Evolutionary conservation across 192 early-diverging fungal species (phyloP).

Genomic region (Coemansia sp.): DNA sequence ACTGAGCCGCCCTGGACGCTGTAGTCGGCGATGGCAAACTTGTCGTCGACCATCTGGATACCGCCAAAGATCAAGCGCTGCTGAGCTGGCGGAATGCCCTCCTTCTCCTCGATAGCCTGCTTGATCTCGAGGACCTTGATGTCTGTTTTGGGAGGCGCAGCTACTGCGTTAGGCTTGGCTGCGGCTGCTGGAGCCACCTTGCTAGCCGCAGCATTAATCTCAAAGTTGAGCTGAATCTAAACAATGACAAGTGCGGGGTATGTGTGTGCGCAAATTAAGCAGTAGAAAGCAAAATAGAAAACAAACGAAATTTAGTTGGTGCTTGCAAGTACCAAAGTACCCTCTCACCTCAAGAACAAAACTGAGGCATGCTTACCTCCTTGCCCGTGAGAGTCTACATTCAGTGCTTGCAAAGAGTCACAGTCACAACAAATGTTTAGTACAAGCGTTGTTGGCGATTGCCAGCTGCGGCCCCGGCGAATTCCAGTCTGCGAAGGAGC

Average conservation of each 20-base stretch:
- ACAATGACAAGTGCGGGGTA: not conserved
- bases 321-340: too few species aligned
- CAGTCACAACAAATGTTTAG: not conserved
- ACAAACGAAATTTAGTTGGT: too few species aligned
- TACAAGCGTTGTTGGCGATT: too few species aligned
- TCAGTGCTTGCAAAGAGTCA: constrained; percentile 4
- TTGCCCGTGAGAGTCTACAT: constrained; percentile 85
- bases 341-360: too few species aligned
- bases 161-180: not conserved
- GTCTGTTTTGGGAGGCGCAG: not conserved
- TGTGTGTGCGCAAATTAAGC: not conserved
- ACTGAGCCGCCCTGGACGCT: constrained; percentile 78
- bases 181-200: not conserved
- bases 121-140: constrained; percentile 72
- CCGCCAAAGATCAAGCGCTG: constrained; percentile 95
- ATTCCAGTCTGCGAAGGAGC: too few species aligned
- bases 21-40: constrained; percentile 64
- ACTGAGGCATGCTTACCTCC: constrained; percentile 60
- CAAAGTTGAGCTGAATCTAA: constrained; percentile 92
- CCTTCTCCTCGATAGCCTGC: constrained; percentile 93
- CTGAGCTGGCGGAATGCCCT: constrained; percentile 96
- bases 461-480: too few species aligned
- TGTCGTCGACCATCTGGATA: constrained; percentile 91
- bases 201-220: constrained; percentile 41
- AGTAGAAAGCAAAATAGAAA: not conserved